phyloP scores from a whole-genome alignment of 108 stramenopile species.

The Chaetoceros muelleri region DNA sequence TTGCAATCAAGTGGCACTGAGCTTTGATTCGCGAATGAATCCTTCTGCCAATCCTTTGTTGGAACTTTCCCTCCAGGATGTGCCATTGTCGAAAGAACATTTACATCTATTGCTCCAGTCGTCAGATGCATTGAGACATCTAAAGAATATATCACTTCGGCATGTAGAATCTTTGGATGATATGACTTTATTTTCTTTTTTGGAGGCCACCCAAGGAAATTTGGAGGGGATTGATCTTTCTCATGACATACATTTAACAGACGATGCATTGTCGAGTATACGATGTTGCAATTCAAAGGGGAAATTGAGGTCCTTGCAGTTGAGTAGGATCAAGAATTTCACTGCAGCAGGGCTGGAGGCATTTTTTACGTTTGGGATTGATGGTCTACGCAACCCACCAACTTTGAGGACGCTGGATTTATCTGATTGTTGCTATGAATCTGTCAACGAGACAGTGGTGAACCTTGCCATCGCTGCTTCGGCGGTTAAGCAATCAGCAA shows the following conservation, averaged over 20 bases:
- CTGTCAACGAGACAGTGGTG: conserved; percentile 61
- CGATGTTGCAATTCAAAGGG: conserved; percentile 38
- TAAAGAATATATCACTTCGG: conserved; percentile 52
- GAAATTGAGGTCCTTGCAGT: conserved; percentile 34
- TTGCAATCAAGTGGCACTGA: conserved; percentile 26
- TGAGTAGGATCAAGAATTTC: conserved; percentile 45
- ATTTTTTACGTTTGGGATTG: conserved; percentile 50
- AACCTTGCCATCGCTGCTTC: conserved; percentile 13
- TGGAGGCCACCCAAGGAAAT: conserved; percentile 22
- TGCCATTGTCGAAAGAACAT: conserved; percentile 28
- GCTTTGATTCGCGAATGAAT: conserved; percentile 1
- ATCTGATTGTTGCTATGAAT: conserved; percentile 40
- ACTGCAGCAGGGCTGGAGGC: conserved; percentile 55
- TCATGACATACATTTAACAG: conserved; percentile 46
- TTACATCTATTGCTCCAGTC: conserved; percentile 26
- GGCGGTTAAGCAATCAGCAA: conserved; percentile 9
- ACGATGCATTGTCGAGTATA: conserved; percentile 50
- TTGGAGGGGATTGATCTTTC: conserved; percentile 56
- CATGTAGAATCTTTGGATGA: conserved; percentile 40
- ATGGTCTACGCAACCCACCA: conserved; percentile 40
- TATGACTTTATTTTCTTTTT: conserved; percentile 30
- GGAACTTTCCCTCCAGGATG: conserved; percentile 58
- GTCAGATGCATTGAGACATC: conserved; percentile 24
- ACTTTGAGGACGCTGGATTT: conserved; percentile 45
- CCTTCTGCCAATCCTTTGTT: conserved; percentile 16